phyloP scores from a whole-genome alignment of 2,329 filamentous ascomycete genomes.

The Pseudopyrenochaeta lycopersici region DNA sequence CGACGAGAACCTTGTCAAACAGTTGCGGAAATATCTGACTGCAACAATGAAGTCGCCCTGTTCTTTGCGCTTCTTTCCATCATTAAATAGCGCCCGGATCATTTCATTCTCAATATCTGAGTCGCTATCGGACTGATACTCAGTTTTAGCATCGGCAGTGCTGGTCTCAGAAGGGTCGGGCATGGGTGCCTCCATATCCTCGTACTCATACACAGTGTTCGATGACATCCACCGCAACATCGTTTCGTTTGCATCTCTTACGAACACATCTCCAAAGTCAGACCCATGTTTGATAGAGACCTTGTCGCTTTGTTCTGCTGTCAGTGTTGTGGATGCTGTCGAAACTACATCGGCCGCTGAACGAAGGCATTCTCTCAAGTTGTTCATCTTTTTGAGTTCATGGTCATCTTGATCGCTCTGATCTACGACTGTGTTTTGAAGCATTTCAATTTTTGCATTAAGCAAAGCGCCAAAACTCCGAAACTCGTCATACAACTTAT shows the following conservation, averaged over 20 bases:
- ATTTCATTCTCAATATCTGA: conserved; percentile 29
- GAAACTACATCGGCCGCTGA: conserved; percentile 35
- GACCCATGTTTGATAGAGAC: conserved; percentile 24
- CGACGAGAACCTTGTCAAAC: conserved; percentile 17
- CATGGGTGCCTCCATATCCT: conserved; percentile 16
- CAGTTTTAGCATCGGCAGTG: conserved; percentile 8
- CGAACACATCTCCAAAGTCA: conserved; percentile 32
- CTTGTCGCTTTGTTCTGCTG: conserved; percentile 18
- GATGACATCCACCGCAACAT: conserved; percentile 32
- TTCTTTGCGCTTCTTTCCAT: conserved; percentile 22
- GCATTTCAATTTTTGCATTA: conserved; percentile 28
- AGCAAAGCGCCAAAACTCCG: conserved; percentile 22
- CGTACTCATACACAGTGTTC: conserved; percentile 30
- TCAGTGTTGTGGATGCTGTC: conserved; percentile 30
- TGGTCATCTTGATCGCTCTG: conserved; percentile 14
- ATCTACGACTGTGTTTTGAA: conserved; percentile 15
- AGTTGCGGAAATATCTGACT: conserved; percentile 23
- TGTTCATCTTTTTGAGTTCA: conserved; percentile 26
- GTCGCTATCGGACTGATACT: conserved; percentile 27
- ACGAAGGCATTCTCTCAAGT: conserved; percentile 30
- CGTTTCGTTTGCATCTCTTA: conserved; percentile 19
- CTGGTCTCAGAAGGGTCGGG: conserved; percentile 19
- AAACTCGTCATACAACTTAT: conserved; percentile 32
- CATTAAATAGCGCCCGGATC: conserved; percentile 23
- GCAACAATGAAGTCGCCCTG: conserved; percentile 21